Conservation (phyloP, 768 basidiomycete species). For the Kondoa malvinella region DNA sequence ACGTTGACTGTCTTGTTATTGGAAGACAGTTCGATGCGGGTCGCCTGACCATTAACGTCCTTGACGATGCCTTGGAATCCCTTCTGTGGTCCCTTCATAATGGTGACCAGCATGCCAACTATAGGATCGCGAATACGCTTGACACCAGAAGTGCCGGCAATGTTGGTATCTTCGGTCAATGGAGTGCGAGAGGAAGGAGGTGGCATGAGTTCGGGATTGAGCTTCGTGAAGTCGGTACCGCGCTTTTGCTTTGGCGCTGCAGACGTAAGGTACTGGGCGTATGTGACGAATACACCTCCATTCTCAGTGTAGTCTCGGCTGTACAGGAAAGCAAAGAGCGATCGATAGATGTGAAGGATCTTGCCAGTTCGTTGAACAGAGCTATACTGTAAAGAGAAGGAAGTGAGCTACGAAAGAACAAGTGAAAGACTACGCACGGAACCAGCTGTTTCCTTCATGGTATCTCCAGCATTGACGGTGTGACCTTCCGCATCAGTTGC, state of each 20-base stretch:
- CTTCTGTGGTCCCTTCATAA: conserved; percentile 77
- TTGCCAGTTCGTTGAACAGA: conserved; percentile 62
- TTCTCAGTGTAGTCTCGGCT: conserved; percentile 81
- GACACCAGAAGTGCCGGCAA: conserved; percentile 6
- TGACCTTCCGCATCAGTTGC: conserved; percentile 79
- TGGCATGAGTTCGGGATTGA: conserved; percentile 36
- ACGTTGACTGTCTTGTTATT: conserved; percentile 78
- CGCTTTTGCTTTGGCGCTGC: conserved; percentile 60
- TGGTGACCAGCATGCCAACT: conserved; percentile 50
- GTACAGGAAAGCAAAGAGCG: conserved; percentile 81
- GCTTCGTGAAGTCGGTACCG: conserved; percentile 65
- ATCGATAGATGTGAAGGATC: conserved; percentile 84
- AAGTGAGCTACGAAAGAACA: background rate
- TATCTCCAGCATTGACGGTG: conserved; percentile 70
- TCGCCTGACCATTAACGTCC: conserved; percentile 73
- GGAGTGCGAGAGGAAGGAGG: conserved; percentile 54
- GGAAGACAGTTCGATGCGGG: conserved; percentile 75
- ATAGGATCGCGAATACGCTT: conserved; percentile 17
- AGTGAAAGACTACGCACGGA: conserved; percentile 43
- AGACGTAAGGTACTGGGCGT: conserved; percentile 63
- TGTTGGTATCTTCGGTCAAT: conserved; percentile 31
- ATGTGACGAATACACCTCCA: conserved; percentile 83
- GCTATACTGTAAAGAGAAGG: conserved; percentile 15
- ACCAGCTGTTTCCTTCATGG: conserved; percentile 77
- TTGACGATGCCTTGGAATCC: conserved; percentile 82